Evolutionary conservation across 306 rosid genomes (phyloP).

Genomic region (Quillaja saponaria): DNA sequence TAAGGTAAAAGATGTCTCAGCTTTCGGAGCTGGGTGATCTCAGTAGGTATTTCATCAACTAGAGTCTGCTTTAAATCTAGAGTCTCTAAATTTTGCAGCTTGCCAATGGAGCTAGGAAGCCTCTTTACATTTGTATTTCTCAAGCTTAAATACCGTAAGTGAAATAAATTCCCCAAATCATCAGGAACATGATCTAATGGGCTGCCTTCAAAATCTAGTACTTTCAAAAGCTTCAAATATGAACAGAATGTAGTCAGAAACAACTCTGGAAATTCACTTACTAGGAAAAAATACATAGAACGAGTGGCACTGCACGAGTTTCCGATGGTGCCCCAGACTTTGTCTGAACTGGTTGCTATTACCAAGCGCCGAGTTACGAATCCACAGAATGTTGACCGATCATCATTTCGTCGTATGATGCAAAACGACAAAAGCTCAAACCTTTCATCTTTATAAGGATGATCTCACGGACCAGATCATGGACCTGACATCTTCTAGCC

Average conservation of each 20-base stretch:
- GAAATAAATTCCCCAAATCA: background rate
- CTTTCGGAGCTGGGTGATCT: slow-evolving; percentile 14
- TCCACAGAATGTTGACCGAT: too few species aligned
- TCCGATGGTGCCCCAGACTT: background rate
- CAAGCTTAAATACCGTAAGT: slow-evolving; percentile 27
- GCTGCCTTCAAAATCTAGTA: slow-evolving; percentile 21
- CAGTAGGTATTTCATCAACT: background rate
- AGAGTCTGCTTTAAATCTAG: slow-evolving; percentile 1
- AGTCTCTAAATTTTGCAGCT: slow-evolving; percentile 19
- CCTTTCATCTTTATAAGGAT: too few species aligned
- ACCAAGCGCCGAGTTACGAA: too few species aligned
- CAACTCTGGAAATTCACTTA: background rate
- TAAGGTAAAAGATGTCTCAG: slow-evolving; percentile 16
- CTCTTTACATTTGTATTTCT: background rate
- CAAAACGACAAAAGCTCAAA: background rate
- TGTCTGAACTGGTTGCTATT: background rate
- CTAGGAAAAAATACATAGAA: background rate
- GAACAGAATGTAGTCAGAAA: background rate
- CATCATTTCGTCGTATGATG: too few species aligned
- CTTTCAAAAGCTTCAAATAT: slow-evolving; percentile 12
- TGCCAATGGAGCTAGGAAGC: slow-evolving; percentile 5
- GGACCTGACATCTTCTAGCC: background rate
- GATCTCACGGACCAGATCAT: background rate
- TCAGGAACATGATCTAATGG: background rate
- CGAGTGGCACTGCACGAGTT: background rate